A percentile compares a stretch with the other conserved stretches of the same genome.
Conservation (phyloP, 495 filamentous ascomycete genomes). For the Lichina pygmaea region DNA sequence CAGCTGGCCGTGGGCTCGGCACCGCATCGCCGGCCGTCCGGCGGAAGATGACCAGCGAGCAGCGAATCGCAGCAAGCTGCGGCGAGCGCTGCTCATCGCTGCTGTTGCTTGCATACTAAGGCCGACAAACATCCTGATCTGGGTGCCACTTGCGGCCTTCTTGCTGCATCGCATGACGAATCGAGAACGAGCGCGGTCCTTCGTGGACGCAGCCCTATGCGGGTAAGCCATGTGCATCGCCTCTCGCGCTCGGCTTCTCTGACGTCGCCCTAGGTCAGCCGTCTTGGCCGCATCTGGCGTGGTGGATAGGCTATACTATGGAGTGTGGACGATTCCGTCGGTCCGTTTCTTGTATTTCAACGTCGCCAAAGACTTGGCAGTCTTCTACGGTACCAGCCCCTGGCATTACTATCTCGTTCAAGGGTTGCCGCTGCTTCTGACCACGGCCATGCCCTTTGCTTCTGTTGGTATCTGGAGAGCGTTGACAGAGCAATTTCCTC, state of each 20-base stretch:
- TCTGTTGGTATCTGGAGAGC: slow-evolving; percentile 31
- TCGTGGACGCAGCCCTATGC: slow-evolving; percentile 35
- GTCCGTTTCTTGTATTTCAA: slow-evolving; percentile 84
- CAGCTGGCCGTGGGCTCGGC: slow-evolving; percentile 69
- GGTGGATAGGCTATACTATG: slow-evolving; percentile 65
- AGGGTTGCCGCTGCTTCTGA: slow-evolving; percentile 68
- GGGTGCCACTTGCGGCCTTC: slow-evolving; percentile 30
- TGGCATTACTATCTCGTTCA: slow-evolving; percentile 86
- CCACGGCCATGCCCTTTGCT: slow-evolving; percentile 54
- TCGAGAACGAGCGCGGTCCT: slow-evolving; percentile 22
- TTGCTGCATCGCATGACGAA: slow-evolving; percentile 17
- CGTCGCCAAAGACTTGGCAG: slow-evolving; percentile 53
- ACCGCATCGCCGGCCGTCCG: neutral
- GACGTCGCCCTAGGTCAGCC: slow-evolving; percentile 14
- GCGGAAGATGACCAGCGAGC: neutral
- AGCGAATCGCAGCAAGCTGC: slow-evolving; percentile 18
- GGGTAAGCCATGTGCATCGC: slow-evolving; percentile 21
- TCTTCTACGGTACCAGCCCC: slow-evolving; percentile 80
- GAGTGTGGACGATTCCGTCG: slow-evolving; percentile 71
- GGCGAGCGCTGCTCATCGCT: slow-evolving; percentile 44
- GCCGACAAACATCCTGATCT: slow-evolving; percentile 76
- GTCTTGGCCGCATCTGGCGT: slow-evolving; percentile 33
- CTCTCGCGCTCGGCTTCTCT: neutral
- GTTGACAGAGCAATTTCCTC: neutral
- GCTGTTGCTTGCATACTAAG: slow-evolving; percentile 67